phyloP scores from a whole-genome alignment of 2,329 filamentous ascomycete genomes.

The Zarea fungicola region DNA sequence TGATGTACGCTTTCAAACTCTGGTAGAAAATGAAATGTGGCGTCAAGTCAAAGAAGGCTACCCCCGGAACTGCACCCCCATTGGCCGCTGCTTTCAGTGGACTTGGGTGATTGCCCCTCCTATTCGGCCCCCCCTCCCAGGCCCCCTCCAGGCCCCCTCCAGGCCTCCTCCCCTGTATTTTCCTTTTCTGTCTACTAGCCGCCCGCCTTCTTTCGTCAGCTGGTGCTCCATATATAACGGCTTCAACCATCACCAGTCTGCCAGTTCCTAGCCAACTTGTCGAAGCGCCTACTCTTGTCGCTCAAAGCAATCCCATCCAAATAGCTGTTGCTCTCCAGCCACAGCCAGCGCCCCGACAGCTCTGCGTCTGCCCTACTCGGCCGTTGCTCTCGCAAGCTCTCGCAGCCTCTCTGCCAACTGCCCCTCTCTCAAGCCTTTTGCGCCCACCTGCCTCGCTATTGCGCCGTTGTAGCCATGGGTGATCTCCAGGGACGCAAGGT shows the following conservation, averaged over 20 bases:
- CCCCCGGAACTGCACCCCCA: background rate
- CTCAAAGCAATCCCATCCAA: too few species aligned
- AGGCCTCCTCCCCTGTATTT: slow-evolving; percentile 9
- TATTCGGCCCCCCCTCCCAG: background rate
- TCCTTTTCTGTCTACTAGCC: background rate
- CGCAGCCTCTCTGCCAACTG: background rate
- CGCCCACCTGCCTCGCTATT: slow-evolving; percentile 9
- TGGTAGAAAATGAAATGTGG: too few species aligned
- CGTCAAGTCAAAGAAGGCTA: background rate
- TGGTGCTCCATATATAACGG: background rate
- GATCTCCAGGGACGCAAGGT: slow-evolving; percentile 65
- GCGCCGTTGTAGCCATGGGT: slow-evolving; percentile 23
- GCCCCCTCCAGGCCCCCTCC: background rate
- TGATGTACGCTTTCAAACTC: too few species aligned
- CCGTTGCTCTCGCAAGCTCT: background rate
- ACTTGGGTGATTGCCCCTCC: background rate
- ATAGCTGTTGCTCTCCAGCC: too few species aligned
- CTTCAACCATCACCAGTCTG: too few species aligned
- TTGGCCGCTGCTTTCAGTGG: background rate
- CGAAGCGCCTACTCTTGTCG: too few species aligned
- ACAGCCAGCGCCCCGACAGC: too few species aligned
- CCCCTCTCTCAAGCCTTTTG: slow-evolving; percentile 5
- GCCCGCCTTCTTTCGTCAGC: slow-evolving; percentile 8
- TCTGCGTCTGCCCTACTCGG: too few species aligned
- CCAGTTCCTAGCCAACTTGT: background rate